phyloP scores from a whole-genome alignment of 2,329 filamentous ascomycete species.

The Aspergillus thermomutatus region DNA sequence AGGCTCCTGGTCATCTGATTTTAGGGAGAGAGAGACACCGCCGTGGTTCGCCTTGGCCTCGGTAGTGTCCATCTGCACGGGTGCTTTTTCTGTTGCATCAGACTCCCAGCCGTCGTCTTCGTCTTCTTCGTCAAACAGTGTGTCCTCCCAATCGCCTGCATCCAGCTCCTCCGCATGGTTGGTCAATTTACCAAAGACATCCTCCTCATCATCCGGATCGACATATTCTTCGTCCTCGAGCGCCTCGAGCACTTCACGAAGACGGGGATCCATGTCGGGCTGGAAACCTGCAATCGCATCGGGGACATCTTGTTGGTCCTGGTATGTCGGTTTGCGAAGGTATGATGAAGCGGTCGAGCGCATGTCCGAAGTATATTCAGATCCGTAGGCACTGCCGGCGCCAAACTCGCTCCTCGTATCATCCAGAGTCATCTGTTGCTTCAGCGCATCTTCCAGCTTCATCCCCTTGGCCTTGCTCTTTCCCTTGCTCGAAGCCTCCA shows the following conservation, averaged over 20 bases:
- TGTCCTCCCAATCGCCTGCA: slow-evolving; percentile 73
- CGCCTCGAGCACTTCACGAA: slow-evolving; percentile 88
- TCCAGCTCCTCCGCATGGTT: slow-evolving; percentile 68
- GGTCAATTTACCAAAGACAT: slow-evolving; percentile 73
- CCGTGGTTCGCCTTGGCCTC: slow-evolving; percentile 9
- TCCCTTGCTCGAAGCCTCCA: slow-evolving; percentile 65
- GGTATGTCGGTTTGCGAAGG: slow-evolving; percentile 72
- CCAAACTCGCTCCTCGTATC: slow-evolving; percentile 30
- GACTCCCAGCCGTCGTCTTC: slow-evolving; percentile 92
- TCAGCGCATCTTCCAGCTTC: slow-evolving; percentile 81
- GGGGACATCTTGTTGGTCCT: slow-evolving; percentile 88
- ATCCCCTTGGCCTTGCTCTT: slow-evolving; percentile 68
- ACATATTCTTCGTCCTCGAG: slow-evolving; percentile 95
- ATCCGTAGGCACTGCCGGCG: slow-evolving; percentile 36
- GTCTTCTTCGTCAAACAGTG: slow-evolving; percentile 47
- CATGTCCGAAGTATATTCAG: slow-evolving; percentile 39
- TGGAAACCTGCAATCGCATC: slow-evolving; percentile 91
- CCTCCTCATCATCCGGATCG: slow-evolving; percentile 72
- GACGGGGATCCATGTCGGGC: slow-evolving; percentile 92
- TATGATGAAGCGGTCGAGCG: slow-evolving; percentile 64
- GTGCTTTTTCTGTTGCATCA: slow-evolving; percentile 80
- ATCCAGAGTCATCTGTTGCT: slow-evolving; percentile 50
- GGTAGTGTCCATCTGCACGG: slow-evolving; percentile 36
- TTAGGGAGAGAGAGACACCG: slow-evolving; percentile 4
- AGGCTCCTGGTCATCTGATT: slow-evolving; percentile 17